Evolutionary conservation across 2,329 filamentous ascomycete species (phyloP).

Genomic region (Dactylellina haptotyla): DNA sequence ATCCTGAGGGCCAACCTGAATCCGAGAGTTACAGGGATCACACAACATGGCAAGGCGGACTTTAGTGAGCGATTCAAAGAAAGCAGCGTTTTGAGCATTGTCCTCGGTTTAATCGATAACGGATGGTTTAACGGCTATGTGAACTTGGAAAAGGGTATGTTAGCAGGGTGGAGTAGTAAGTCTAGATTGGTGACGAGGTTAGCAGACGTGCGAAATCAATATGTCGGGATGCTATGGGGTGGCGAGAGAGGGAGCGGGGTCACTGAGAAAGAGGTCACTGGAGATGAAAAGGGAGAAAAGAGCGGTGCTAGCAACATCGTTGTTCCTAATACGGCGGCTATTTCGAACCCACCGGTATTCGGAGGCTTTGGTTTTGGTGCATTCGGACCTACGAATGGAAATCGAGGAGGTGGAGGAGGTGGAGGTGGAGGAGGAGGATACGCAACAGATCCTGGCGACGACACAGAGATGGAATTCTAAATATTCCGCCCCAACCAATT

Average conservation of each 20-base stretch:
- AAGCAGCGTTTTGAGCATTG: slow-evolving; percentile 44
- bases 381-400: slow-evolving; percentile 11
- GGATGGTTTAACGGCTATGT: slow-evolving; percentile 52
- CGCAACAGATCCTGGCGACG: slow-evolving; percentile 42
- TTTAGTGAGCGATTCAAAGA: slow-evolving; percentile 38
- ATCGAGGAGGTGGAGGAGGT: too few relatives aligned
- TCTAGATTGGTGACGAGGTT: slow-evolving; percentile 46
- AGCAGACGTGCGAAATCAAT: slow-evolving; percentile 48
- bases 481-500: not conserved
- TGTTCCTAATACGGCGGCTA: not conserved
- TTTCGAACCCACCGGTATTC: slow-evolving; percentile 12
- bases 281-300: slow-evolving; percentile 3
- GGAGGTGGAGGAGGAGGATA: slow-evolving; percentile 31
- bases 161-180: slow-evolving; percentile 53
- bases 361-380: slow-evolving; percentile 15
- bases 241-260: slow-evolving; percentile 40
- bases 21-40: slow-evolving; percentile 27
- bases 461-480: slow-evolving; percentile 52
- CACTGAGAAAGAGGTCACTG: slow-evolving; percentile 36
- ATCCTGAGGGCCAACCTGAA: slow-evolving; percentile 17
- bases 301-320: not conserved
- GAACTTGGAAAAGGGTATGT: slow-evolving; percentile 45
- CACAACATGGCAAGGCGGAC: slow-evolving; percentile 8
- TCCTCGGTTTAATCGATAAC: slow-evolving; percentile 47
- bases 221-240: slow-evolving; percentile 51